Percentiles rank a stretch among this genome's conserved stretches.
phyloP scores from a whole-genome alignment of 768 basidiomycete species.

The Termitomyces sp. region DNA sequence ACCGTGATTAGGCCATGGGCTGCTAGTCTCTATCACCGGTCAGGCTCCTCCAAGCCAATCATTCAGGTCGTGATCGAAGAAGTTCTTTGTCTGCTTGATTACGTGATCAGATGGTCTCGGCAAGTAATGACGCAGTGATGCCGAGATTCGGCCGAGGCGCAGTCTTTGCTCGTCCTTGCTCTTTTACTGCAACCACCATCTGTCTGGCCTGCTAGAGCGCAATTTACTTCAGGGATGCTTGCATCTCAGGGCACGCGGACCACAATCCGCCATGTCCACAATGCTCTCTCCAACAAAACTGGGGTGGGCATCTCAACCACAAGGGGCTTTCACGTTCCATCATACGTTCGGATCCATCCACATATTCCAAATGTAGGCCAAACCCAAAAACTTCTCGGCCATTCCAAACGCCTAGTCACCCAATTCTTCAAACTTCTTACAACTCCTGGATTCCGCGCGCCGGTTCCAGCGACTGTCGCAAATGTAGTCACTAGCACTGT shows the following conservation, averaged over 20 bases:
- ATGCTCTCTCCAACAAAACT: conserved; percentile 23
- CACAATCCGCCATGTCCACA: conserved; percentile 33
- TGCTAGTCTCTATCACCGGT: no score
- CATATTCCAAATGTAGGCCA: conserved; percentile 25
- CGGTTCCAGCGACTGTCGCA: conserved; percentile 18
- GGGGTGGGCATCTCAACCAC: conserved; percentile 17
- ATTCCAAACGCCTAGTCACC: conserved; percentile 51
- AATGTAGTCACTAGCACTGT: conserved; percentile 23
- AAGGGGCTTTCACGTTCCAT: conserved; percentile 42
- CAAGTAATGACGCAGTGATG: conserved; percentile 7
- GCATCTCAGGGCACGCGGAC: conserved; percentile 42
- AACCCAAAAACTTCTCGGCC: conserved; percentile 42
- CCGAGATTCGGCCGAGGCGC: not conserved
- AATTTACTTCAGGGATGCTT: conserved; percentile 18
- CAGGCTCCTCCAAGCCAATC: no score
- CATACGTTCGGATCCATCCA: conserved; percentile 29
- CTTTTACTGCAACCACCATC: not conserved
- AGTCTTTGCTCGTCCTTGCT: not conserved
- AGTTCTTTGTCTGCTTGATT: not conserved
- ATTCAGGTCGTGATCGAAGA: no score
- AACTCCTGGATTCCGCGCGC: conserved; percentile 44
- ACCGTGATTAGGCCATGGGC: no score
- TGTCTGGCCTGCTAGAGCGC: not conserved
- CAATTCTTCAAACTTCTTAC: conserved; percentile 54
- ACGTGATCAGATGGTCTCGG: not conserved